These are phyloP conservation scores for Solanum pennellii DNA, from an alignment of 257 asterid species.

Conservation along the genomic window DNA sequence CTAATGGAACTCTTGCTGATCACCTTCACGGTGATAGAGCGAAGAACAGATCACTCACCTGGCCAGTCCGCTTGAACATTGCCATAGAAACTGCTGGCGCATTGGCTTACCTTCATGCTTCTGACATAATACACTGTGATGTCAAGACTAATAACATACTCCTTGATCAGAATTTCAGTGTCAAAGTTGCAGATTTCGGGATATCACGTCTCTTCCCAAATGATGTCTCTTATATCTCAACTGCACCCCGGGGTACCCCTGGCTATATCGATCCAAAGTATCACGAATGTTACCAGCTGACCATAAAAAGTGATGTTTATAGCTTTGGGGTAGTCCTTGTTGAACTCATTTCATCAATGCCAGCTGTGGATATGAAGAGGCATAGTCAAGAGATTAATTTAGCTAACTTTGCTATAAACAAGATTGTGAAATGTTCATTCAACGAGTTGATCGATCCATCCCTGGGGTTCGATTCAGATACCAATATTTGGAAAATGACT, in stretches of 20 bases:
- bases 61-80: not conserved
- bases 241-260: not conserved
- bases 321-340: constrained; percentile 1
- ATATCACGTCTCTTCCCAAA: not conserved
- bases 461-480: not conserved
- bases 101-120: not conserved
- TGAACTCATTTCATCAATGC: not conserved
- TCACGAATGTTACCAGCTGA: not conserved
- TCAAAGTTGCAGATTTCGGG: constrained; percentile 4
- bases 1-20: not conserved
- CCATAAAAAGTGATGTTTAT: not conserved
- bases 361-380: not conserved
- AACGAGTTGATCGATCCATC: not conserved
- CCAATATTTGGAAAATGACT: not conserved
- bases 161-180: not conserved
- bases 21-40: not conserved
- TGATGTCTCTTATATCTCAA: not conserved
- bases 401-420: not conserved
- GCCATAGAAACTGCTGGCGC: not conserved
- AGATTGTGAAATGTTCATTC: not conserved
- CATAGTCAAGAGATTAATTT: not conserved
- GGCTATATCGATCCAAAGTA: constrained; percentile 1
- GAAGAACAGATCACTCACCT: not conserved
- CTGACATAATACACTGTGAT: not conserved
- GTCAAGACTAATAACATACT: not conserved